A percentile compares a stretch with the other conserved stretches of the same genome.
phyloP scores from a whole-genome alignment of 2,329 filamentous ascomycete species.

The Stachybotrys chlorohalonatus region DNA sequence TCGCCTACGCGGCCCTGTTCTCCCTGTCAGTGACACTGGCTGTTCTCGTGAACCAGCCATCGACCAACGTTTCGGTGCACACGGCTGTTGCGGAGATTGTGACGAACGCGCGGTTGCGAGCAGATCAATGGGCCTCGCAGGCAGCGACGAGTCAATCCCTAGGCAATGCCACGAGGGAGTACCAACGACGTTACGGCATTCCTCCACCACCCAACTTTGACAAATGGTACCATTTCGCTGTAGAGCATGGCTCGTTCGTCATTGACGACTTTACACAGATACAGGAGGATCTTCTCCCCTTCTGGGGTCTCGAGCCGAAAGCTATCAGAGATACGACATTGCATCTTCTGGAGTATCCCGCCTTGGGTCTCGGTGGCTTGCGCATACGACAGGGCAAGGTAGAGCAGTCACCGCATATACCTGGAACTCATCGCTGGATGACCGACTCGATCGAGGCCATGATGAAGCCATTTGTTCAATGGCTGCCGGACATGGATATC shows the following conservation, averaged over 20 bases:
- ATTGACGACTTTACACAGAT: constrained; percentile 80
- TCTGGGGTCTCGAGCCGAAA: constrained; percentile 43
- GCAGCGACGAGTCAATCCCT: not conserved
- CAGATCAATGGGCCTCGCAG: not conserved
- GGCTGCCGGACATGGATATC: constrained; percentile 75
- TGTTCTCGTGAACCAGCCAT: not conserved
- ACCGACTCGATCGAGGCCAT: constrained; percentile 46
- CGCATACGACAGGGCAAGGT: constrained; percentile 53
- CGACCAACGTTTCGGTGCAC: not conserved
- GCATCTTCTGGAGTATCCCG: constrained; percentile 52
- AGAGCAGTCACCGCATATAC: constrained; percentile 35
- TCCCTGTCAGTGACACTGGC: not conserved
- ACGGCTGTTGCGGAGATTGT: not conserved
- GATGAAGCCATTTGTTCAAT: constrained; percentile 61
- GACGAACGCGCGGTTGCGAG: not conserved
- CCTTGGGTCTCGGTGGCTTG: constrained; percentile 33
- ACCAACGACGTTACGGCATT: constrained; percentile 37
- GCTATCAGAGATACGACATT: constrained; percentile 32
- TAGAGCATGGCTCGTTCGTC: constrained; percentile 50
- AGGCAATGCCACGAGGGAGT: not conserved
- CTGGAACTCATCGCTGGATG: constrained; percentile 18
- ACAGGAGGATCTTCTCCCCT: constrained; percentile 63
- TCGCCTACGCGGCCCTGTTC: not conserved
- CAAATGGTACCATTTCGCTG: constrained; percentile 74
- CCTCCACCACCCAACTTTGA: constrained; percentile 74